A percentile compares a stretch with the other conserved stretches of the same genome.
These are phyloP conservation scores for Dothistroma pini DNA, from an alignment of 2,329 filamentous ascomycete species.

Conservation along the genomic window DNA sequence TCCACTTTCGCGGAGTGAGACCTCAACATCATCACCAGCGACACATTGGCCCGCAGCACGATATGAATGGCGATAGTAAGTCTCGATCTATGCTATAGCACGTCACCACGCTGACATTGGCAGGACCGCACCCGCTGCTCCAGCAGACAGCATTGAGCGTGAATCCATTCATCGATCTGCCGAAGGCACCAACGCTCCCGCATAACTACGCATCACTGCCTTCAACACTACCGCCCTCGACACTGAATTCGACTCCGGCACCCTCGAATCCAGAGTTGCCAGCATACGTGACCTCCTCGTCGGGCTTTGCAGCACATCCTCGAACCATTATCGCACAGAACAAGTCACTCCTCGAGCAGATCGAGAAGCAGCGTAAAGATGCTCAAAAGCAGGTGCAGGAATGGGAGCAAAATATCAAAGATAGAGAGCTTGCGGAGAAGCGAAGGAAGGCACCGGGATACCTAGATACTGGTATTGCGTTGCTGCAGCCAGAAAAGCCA, in stretches of 20 bases:
- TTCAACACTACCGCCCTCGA: slow-evolving; percentile 74
- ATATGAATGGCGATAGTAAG: slow-evolving; percentile 35
- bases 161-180: slow-evolving; percentile 88
- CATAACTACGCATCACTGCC: slow-evolving; percentile 94
- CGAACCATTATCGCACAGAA: slow-evolving; percentile 82
- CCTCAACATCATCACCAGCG: slow-evolving; percentile 5
- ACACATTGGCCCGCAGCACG: not conserved
- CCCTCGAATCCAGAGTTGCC: slow-evolving; percentile 42
- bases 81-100: slow-evolving; percentile 4
- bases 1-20: slow-evolving; percentile 5
- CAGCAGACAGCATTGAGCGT: slow-evolving; percentile 91
- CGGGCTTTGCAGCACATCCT: slow-evolving; percentile 77
- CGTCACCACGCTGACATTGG: not conserved
- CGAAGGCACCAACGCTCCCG: slow-evolving; percentile 82
- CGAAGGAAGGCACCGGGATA: slow-evolving; percentile 74
- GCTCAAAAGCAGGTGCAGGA: slow-evolving; percentile 63
- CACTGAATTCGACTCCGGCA: slow-evolving; percentile 48
- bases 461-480: slow-evolving; percentile 68
- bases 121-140: slow-evolving; percentile 73
- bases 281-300: slow-evolving; percentile 72
- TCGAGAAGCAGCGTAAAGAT: slow-evolving; percentile 64
- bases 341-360: slow-evolving; percentile 69
- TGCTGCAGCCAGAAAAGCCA: slow-evolving; percentile 63
- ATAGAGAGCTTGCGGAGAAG: slow-evolving; percentile 73
- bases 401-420: slow-evolving; percentile 64